Base-by-base conservation (phyloP, 129 eudicot genomes). In the Chrysanthemum makinoi region DNA sequence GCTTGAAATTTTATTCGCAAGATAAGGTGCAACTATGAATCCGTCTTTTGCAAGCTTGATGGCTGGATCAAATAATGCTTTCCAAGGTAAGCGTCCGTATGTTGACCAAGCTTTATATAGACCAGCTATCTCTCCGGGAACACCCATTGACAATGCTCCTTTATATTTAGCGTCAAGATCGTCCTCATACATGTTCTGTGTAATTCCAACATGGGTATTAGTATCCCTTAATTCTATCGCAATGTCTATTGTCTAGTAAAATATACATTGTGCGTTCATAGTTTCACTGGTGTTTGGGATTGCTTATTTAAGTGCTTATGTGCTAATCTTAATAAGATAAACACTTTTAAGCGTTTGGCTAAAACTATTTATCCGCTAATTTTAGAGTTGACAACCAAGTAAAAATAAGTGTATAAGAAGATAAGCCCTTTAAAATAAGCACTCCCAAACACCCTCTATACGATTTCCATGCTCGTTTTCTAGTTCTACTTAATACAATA, bases 71-170 rank as follows among this genome's bases (percentile, higher is more conserved):
- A 95, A 82, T 75, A 95, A 68, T 14, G 82, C 48, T 78, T 72
- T 84, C 97, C 96, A 90, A 11, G 97, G 89, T 54, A 95, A 70
- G 19, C 87, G 81, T 22, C 99, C 99, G 49, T 82, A 83, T 70
- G 16, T 90, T 76, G 61, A 76, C 99, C 99, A 90, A 10, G 91
- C 97, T 73, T 75, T 77, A 44, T 83, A 72, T 14, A 95, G 96
- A 46, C 97, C 99, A 0, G 96, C 91, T 69, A 90, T 66, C 79
- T 95, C 99, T 20, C 97, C 97, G 0, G 99, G 99, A 30, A 95
- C 96, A 0, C 96, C 99, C 87, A 86, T 81, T 7, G 99, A 82
- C 47, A 95, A 19, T 35, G 94, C 87, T 62, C 99, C 99, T 8
- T 10, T 1, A 26, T 64, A 83, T 80, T 95, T 95, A 49, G 87